Percentiles rank a stretch among this genome's conserved stretches.
Evolutionary conservation across 441 rosid genomes (phyloP).

Genomic region (Bocquillonia castaneifolia): DNA sequence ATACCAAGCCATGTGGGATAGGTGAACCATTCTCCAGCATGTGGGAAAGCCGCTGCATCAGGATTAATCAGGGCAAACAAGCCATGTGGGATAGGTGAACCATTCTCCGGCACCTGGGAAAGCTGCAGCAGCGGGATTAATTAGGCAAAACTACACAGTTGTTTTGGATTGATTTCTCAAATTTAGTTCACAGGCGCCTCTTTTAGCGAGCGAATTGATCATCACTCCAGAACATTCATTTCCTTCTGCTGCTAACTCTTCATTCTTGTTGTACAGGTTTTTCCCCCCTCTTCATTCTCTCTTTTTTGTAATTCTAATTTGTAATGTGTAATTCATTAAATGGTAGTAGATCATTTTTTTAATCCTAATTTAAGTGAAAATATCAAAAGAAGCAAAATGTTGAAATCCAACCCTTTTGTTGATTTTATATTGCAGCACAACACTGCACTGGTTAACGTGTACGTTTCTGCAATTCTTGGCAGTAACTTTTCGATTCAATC

Average conservation of each 20-base stretch:
- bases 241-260: slow-evolving; percentile 24
- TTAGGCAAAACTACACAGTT: slow-evolving; percentile 23
- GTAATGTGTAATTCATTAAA: slow-evolving; percentile 46
- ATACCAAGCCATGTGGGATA: slow-evolving; percentile 79
- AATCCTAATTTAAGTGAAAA: slow-evolving; percentile 12
- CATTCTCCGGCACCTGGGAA: background rate
- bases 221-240: slow-evolving; percentile 35
- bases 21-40: slow-evolving; percentile 26
- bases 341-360: slow-evolving; percentile 31
- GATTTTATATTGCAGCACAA: too few species aligned
- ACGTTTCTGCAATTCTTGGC: too few species aligned
- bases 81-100: slow-evolving; percentile 73
- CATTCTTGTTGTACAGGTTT: slow-evolving; percentile 83
- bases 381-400: slow-evolving; percentile 19
- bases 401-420: too few species aligned
- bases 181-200: slow-evolving; percentile 41
- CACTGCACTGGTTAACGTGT: too few species aligned
- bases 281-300: background rate
- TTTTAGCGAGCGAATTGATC: slow-evolving; percentile 41
- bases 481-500: too few species aligned
- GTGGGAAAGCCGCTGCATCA: slow-evolving; percentile 20
- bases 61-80: slow-evolving; percentile 30
- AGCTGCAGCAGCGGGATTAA: slow-evolving; percentile 21
- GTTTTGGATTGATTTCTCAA: slow-evolving; percentile 45
- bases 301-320: background rate